Evolutionary conservation across 192 early-diverging fungal species (phyloP), one percentile per base, ranked within the genome.

Genomic region (Ramicandelaber brevisporus): DNA sequence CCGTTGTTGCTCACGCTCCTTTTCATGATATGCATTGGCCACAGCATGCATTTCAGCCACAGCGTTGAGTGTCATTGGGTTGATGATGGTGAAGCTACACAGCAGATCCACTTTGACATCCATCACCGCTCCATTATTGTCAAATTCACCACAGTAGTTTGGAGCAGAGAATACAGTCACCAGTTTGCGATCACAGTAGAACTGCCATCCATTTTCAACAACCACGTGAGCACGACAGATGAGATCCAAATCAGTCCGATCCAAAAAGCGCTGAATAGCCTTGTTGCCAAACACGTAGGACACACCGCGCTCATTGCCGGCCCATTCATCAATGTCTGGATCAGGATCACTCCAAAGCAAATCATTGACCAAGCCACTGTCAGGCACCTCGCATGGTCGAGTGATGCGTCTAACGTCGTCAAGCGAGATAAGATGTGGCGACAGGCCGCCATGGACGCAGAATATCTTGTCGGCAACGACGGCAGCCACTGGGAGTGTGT

Each of bases 81-180:
- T 67, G 17, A 73, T 57, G 29, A 80, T 61, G 57, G 76, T 76
- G 58, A 93, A 93, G 21, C 72, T 77, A 38, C 87, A 93, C 44
- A 93, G 50, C 18, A 93, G 56, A 35, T 78, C 70, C 34, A 82
- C 79, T 33, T 82, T 78, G 29, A 90, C 80, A 34, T 54, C 64
- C 86, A 93, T 93, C 35, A 93, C 70, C 1, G 83, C 87, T 8
- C 79, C 80, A 36, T 58, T 59, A 48, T 76, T 80, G 36, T 79
- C 83, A 54, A 95, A 95, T 57, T 95, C 88, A 34, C 85, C 85
- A 45, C 89, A 96, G 49, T 90, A 90, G 49, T 96, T 90, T 30
- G 89, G 85, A 5, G 89, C 89, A 3, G 77, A 79, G 36, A 93
- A 93, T 5, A 93, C 62, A 3, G 88, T 95, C 1, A 95, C 88